These are phyloP conservation scores for Persicaria maculosa DNA, from an alignment of 148 eudicot genomes.

Conservation along the genomic window DNA sequence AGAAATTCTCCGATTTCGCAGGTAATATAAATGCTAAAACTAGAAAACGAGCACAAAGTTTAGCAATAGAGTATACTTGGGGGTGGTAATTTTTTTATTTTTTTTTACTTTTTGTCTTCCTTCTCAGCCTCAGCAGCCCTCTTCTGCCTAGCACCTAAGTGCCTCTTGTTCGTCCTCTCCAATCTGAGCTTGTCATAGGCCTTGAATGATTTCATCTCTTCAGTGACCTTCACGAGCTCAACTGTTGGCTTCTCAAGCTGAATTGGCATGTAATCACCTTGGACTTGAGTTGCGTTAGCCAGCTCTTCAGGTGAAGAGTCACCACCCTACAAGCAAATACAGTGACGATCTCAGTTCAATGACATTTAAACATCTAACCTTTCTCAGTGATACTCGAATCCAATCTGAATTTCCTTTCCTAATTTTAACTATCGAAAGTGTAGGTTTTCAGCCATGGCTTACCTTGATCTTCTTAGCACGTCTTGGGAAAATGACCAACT, in stretches of 20 bases:
- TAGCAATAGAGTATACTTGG: background rate
- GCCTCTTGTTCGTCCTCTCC: slow-evolving; percentile 36
- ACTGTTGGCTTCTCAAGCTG: slow-evolving; percentile 36
- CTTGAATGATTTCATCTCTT: slow-evolving; percentile 46
- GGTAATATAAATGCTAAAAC: too few relatives aligned
- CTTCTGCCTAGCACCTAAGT: slow-evolving; percentile 43
- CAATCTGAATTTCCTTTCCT: background rate
- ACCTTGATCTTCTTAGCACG: slow-evolving; percentile 54
- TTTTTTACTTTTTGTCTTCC: slow-evolving; percentile 37
- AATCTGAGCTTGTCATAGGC: slow-evolving; percentile 43
- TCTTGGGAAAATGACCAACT: slow-evolving; percentile 78
- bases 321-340: slow-evolving; percentile 33
- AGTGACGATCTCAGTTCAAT: background rate
- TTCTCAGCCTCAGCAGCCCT: slow-evolving; percentile 57
- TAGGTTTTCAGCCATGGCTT: too few relatives aligned
- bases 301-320: slow-evolving; percentile 50
- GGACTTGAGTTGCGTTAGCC: slow-evolving; percentile 61
- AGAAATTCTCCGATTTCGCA: too few relatives aligned
- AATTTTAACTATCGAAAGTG: background rate
- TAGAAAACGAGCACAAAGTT: too few relatives aligned
- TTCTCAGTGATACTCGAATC: background rate
- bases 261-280: slow-evolving; percentile 39
- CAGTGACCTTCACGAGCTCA: slow-evolving; percentile 41
- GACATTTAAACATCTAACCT: background rate
- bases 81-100: background rate